Evolutionary conservation across 2,329 filamentous ascomycete genomes (phyloP).

Genomic region (Cladosporium colombiae): DNA sequence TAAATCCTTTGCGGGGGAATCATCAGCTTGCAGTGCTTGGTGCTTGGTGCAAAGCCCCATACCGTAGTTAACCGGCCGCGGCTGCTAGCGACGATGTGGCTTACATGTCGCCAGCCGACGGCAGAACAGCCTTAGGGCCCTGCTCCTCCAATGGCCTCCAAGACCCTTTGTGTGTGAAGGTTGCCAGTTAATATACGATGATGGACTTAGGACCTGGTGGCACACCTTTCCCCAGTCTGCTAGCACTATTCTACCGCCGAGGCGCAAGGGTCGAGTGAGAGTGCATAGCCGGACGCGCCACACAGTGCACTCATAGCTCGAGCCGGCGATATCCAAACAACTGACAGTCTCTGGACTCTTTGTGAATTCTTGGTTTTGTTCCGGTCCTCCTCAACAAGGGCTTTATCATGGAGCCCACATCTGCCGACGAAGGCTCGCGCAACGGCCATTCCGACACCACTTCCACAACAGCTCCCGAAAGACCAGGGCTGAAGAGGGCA

Average conservation of each 20-base stretch:
- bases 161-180: slow-evolving; percentile 19
- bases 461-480: slow-evolving; percentile 3
- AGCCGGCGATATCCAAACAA: slow-evolving; percentile 1
- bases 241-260: slow-evolving; percentile 4
- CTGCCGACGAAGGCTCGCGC: slow-evolving; percentile 17
- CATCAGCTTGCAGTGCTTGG: not conserved
- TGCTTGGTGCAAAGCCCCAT: not conserved
- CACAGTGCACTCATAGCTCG: slow-evolving; percentile 8
- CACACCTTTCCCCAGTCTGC: slow-evolving; percentile 16
- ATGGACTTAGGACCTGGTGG: slow-evolving; percentile 10
- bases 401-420: slow-evolving; percentile 14
- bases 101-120: slow-evolving; percentile 11
- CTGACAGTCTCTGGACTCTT: not conserved
- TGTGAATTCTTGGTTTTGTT: not conserved
- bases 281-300: slow-evolving; percentile 16
- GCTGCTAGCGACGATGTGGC: slow-evolving; percentile 11
- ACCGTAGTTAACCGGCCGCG: slow-evolving; percentile 10
- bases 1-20: slow-evolving; percentile 15
- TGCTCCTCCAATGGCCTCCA: slow-evolving; percentile 15
- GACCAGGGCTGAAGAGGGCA: slow-evolving; percentile 20
- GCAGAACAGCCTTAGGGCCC: slow-evolving; percentile 1
- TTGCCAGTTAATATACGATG: slow-evolving; percentile 13
- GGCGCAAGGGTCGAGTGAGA: not conserved
- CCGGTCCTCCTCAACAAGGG: not conserved
- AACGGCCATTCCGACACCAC: slow-evolving; percentile 13